Conservation (phyloP, 1,139 yeast species). For the Sugiyamaella japonica region DNA sequence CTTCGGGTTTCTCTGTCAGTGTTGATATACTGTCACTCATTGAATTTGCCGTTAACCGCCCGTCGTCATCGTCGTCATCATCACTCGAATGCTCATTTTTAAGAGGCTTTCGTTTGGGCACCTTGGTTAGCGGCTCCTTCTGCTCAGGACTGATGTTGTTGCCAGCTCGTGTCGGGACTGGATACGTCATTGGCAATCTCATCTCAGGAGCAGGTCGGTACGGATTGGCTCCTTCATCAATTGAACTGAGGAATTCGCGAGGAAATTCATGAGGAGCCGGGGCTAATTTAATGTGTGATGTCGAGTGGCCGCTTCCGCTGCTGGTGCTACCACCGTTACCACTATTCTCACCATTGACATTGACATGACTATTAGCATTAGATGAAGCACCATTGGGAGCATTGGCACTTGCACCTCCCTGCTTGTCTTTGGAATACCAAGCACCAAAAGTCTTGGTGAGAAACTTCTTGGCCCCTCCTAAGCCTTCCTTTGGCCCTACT, state of each 20-base stretch:
- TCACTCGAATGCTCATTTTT: slow-evolving; percentile 1
- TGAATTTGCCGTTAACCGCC: not conserved
- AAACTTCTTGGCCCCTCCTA: slow-evolving; percentile 4
- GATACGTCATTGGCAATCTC: slow-evolving; percentile 28
- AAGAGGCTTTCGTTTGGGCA: slow-evolving; percentile 32
- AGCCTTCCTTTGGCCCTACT: not conserved
- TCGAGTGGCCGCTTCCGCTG: no score
- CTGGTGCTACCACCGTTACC: no score
- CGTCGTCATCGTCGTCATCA: not conserved
- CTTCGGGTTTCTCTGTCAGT: not conserved
- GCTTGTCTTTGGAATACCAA: slow-evolving; percentile 36
- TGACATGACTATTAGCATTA: not conserved
- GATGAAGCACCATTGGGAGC: not conserved
- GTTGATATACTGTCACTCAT: not conserved
- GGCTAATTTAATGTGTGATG: slow-evolving; percentile 25
- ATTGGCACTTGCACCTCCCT: not conserved
- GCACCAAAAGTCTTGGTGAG: slow-evolving; percentile 34
- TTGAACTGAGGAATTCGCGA: slow-evolving; percentile 32
- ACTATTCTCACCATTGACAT: not conserved
- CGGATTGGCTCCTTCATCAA: slow-evolving; percentile 22
- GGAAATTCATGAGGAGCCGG: slow-evolving; percentile 38
- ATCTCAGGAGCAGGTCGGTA: slow-evolving; percentile 33
- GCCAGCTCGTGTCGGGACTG: slow-evolving; percentile 13
- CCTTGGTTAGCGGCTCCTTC: slow-evolving; percentile 22
- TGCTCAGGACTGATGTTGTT: not conserved